Percentiles rank a stretch among this genome's conserved stretches.
phyloP scores from a whole-genome alignment of 2,329 filamentous ascomycete genomes.

The Aschersonia sp. region DNA sequence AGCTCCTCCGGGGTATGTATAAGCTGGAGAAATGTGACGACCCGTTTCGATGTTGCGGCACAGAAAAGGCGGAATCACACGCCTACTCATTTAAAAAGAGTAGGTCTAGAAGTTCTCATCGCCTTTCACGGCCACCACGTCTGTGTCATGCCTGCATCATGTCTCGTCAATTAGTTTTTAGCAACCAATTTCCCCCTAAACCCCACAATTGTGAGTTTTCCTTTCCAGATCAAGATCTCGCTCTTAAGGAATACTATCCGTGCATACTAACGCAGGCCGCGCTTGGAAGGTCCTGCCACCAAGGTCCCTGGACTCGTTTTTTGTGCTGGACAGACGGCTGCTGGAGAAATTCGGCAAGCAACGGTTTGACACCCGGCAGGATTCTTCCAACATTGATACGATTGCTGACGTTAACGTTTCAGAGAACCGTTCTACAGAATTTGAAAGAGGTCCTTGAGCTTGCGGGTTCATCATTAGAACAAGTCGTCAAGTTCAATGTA shows the following conservation, averaged over 20 bases:
- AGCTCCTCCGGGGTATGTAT: too few relatives aligned
- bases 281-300: conserved; percentile 20
- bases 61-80: too few relatives aligned
- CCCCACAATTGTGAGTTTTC: conserved; percentile 26
- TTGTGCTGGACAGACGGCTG: conserved; percentile 31
- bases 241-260: background rate
- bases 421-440: conserved; percentile 23
- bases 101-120: too few relatives aligned
- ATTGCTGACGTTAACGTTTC: background rate
- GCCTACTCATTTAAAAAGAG: too few relatives aligned
- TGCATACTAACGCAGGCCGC: background rate
- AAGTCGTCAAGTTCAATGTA: conserved; percentile 56
- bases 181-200: conserved; percentile 29
- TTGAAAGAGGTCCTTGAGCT: conserved; percentile 55
- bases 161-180: conserved; percentile 30
- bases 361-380: conserved; percentile 15
- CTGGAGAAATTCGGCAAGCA: conserved; percentile 30
- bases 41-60: too few relatives aligned
- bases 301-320: conserved; percentile 31
- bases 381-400: background rate
- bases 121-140: too few relatives aligned
- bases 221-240: background rate
- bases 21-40: too few relatives aligned
- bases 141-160: conserved; percentile 10
- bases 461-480: conserved; percentile 45